Evolutionary conservation across 2,329 filamentous ascomycete species (phyloP).

Genomic region (Capronia coronata): DNA sequence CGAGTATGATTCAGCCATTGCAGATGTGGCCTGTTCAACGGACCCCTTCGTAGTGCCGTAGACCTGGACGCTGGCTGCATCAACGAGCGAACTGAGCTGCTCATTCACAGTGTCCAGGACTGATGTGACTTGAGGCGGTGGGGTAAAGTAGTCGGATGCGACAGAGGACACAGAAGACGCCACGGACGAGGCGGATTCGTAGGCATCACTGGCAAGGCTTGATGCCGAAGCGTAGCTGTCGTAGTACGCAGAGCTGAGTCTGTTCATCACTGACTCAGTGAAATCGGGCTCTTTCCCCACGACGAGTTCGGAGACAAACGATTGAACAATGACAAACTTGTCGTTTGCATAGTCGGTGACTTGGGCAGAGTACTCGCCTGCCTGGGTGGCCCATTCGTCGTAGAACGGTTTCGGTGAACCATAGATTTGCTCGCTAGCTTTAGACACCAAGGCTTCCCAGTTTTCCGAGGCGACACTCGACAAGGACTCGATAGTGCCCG

Average conservation of each 20-base stretch:
- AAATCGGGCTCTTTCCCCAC: constrained; percentile 72
- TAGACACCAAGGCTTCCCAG: constrained; percentile 58
- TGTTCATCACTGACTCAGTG: constrained; percentile 69
- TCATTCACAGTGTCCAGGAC: constrained; percentile 52
- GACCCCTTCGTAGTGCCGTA: constrained; percentile 52
- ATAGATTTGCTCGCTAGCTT: constrained; percentile 64
- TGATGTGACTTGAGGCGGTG: constrained; percentile 52
- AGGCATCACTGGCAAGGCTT: constrained; percentile 47
- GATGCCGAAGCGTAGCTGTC: constrained; percentile 53
- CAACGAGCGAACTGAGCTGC: constrained; percentile 53
- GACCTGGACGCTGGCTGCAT: constrained; percentile 51
- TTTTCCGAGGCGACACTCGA: constrained; percentile 54
- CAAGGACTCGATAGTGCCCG: constrained; percentile 42
- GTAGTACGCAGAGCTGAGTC: constrained; percentile 65
- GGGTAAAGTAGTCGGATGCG: constrained; percentile 40
- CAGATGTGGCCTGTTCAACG: constrained; percentile 50
- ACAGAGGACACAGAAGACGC: constrained; percentile 34
- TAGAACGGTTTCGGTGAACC: constrained; percentile 52
- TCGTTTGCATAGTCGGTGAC: constrained; percentile 55
- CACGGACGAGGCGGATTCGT: constrained; percentile 35
- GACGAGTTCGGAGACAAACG: constrained; percentile 69
- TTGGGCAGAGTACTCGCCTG: constrained; percentile 49
- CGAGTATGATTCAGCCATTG: constrained; percentile 48
- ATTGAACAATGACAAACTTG: constrained; percentile 64
- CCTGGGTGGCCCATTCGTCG: constrained; percentile 18